Conservation (phyloP, 768 basidiomycete genomes). For the Hemileccinum rubropunctum region DNA sequence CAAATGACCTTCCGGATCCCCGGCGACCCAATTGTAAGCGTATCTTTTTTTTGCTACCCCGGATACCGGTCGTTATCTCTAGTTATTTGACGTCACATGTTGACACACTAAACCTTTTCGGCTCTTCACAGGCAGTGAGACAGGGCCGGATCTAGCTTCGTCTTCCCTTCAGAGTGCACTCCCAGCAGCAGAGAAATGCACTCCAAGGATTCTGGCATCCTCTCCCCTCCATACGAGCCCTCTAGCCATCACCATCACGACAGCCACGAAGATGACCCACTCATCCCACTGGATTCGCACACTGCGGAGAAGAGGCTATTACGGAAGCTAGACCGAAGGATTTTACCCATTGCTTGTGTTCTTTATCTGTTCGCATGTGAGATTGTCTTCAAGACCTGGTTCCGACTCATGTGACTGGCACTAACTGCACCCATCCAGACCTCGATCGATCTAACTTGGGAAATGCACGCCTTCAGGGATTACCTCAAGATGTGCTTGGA, state of each 20-base stretch:
- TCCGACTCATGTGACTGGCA: neutral
- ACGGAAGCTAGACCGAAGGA: slow-evolving; percentile 62
- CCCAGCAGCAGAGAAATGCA: slow-evolving; percentile 8
- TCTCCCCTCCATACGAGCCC: slow-evolving; percentile 4
- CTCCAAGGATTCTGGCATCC: slow-evolving; percentile 14
- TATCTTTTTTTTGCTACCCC: no score
- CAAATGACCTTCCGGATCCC: no score
- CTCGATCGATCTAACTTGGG: slow-evolving; percentile 79
- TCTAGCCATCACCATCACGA: neutral
- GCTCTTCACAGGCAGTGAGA: no score
- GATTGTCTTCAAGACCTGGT: slow-evolving; percentile 23
- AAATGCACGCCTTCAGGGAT: slow-evolving; percentile 73
- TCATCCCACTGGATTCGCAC: slow-evolving; percentile 15
- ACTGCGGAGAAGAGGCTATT: slow-evolving; percentile 53
- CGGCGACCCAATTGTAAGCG: no score
- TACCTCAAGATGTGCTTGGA: slow-evolving; percentile 59
- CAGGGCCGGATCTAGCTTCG: no score
- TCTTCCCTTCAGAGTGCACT: no score
- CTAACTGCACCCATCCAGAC: slow-evolving; percentile 25
- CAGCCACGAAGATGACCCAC: slow-evolving; percentile 16
- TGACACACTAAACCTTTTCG: no score
- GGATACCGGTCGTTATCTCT: no score
- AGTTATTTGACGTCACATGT: no score
- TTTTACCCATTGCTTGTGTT: slow-evolving; percentile 69
- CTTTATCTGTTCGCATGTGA: slow-evolving; percentile 75